Evolutionary conservation across 345 rosid species (phyloP).

Genomic region (Ceriops tagal): DNA sequence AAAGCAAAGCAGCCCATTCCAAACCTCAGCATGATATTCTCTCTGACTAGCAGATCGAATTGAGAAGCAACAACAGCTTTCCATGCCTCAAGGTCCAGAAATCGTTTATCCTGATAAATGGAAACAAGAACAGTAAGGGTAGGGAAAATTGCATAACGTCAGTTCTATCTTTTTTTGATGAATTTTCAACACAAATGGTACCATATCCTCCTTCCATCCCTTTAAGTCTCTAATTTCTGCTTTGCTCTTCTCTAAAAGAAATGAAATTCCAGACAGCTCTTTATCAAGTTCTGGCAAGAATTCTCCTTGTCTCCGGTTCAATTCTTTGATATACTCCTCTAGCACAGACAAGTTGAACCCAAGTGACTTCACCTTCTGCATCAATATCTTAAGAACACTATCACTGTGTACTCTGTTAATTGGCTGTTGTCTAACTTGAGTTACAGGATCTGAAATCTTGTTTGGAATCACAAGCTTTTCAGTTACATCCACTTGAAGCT

Average conservation of each 20-base stretch:
- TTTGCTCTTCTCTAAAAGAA: conserved; percentile 50
- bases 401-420: conserved; percentile 57
- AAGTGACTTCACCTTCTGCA: conserved; percentile 82
- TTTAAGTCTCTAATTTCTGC: conserved; percentile 49
- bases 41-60: conserved; percentile 54
- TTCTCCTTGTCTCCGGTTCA: conserved; percentile 52
- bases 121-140: neutral
- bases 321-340: conserved; percentile 68
- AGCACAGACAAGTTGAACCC: conserved; percentile 66
- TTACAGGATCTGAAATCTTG: conserved; percentile 48
- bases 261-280: conserved; percentile 49
- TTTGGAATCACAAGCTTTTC: conserved; percentile 26
- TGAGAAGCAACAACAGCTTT: conserved; percentile 51
- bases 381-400: conserved; percentile 74
- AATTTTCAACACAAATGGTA: conserved; percentile 23
- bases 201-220: conserved; percentile 64
- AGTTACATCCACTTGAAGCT: conserved; percentile 24
- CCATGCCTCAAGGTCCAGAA: conserved; percentile 56
- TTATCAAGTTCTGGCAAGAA: conserved; percentile 52
- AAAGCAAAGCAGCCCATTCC: conserved; percentile 16
- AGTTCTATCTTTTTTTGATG: neutral
- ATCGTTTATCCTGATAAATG: conserved; percentile 49
- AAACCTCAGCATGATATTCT: conserved; percentile 70
- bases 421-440: conserved; percentile 62
- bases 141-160: neutral